These are phyloP conservation scores for Candida dubliniensis DNA, from an alignment of 1,139 yeast genomes.

Conservation along the genomic window DNA sequence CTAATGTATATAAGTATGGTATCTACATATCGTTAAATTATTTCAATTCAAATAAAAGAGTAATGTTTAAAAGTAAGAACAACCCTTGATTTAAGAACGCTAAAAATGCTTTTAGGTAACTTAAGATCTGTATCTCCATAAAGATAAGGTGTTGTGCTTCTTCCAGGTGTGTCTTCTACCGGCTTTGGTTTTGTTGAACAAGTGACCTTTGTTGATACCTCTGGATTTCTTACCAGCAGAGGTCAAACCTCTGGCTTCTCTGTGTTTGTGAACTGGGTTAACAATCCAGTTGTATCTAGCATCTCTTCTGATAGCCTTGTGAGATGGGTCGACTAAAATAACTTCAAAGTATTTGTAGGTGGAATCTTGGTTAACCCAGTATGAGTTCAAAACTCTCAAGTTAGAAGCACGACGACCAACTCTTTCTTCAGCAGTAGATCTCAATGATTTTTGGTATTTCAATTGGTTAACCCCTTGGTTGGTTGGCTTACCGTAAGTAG, in stretches of 20 bases:
- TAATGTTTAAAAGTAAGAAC: background rate
- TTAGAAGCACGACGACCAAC: slow-evolving; percentile 98
- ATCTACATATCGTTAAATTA: background rate
- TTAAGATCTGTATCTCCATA: slow-evolving; percentile 94
- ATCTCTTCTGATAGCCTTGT: slow-evolving; percentile 99
- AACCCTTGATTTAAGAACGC: background rate
- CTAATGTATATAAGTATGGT: background rate
- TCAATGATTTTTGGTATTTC: slow-evolving; percentile 98
- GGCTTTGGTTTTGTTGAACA: slow-evolving; percentile 95
- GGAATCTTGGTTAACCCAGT: slow-evolving; percentile 99
- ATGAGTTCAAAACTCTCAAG: slow-evolving; percentile 98
- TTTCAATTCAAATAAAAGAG: background rate
- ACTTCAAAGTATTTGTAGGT: slow-evolving; percentile 99
- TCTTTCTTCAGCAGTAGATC: slow-evolving; percentile 99
- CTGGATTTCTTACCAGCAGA: slow-evolving; percentile 98
- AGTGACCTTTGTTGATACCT: slow-evolving; percentile 99
- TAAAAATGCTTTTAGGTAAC: background rate
- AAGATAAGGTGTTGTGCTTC: slow-evolving; percentile 97
- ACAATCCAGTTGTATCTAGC: slow-evolving; percentile 99
- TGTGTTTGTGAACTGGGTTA: slow-evolving; percentile 99
- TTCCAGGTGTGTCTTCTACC: slow-evolving; percentile 99
- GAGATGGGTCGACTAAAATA: slow-evolving; percentile 94
- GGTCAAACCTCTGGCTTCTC: slow-evolving; percentile 99
- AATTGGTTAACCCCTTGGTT: slow-evolving; percentile 99
- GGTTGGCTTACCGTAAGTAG: slow-evolving; percentile 99